Percentiles rank a stretch among this genome's conserved stretches.
Evolutionary conservation across 2,329 filamentous ascomycete species (phyloP).

Genomic region (Ophiostoma sp.): DNA sequence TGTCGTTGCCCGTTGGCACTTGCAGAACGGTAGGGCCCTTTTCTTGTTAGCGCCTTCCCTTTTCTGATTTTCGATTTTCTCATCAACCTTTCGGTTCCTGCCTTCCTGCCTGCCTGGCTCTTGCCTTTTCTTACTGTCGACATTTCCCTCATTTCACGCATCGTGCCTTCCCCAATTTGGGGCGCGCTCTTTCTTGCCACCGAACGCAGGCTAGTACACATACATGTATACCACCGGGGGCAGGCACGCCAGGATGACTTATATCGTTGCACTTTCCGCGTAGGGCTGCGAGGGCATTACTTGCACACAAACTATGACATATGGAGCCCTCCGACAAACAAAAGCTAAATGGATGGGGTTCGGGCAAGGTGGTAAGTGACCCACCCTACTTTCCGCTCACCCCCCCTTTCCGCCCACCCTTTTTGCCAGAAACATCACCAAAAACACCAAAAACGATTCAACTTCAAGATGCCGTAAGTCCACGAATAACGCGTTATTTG

Average conservation of each 20-base stretch:
- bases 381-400: too few relatives aligned
- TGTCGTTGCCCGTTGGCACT: constrained; percentile 1
- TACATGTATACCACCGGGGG: neutral
- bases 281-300: neutral
- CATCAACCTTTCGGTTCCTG: neutral
- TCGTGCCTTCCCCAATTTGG: neutral
- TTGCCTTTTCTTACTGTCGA: neutral
- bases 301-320: neutral
- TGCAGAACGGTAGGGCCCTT: neutral
- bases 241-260: neutral
- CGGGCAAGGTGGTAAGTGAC: neutral
- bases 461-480: too few relatives aligned
- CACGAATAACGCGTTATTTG: too few relatives aligned
- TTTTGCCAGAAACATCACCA: too few relatives aligned
- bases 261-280: neutral
- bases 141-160: neutral
- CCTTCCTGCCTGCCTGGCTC: neutral
- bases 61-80: neutral
- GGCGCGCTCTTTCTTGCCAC: neutral
- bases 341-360: neutral
- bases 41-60: neutral
- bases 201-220: neutral
- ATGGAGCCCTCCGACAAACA: neutral
- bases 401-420: too few relatives aligned
- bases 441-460: too few relatives aligned